These are phyloP conservation scores for Aspergillus coremiiformis DNA, from an alignment of 495 filamentous ascomycete genomes.

Conservation along the genomic window DNA sequence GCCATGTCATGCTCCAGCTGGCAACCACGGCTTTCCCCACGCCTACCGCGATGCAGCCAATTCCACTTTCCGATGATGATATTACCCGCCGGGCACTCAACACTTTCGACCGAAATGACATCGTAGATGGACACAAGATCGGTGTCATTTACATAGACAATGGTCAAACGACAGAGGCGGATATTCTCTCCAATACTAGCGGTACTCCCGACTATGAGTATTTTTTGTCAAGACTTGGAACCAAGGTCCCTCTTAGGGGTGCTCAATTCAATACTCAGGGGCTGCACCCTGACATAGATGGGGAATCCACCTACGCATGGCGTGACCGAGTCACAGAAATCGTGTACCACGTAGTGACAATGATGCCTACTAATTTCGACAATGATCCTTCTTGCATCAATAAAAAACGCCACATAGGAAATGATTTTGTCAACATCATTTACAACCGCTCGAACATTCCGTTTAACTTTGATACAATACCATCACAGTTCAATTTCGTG, in stretches of 20 bases:
- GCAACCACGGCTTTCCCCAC: conserved; percentile 56
- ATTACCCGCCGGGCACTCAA: conserved; percentile 66
- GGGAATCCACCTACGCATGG: conserved; percentile 84
- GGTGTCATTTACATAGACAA: conserved; percentile 88
- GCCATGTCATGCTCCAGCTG: conserved; percentile 76
- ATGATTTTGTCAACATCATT: conserved; percentile 96
- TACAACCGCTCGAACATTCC: conserved; percentile 89
- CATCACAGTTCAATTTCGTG: conserved; percentile 88
- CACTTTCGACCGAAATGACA: conserved; percentile 77
- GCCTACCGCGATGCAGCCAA: conserved; percentile 59
- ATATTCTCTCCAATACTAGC: conserved; percentile 76
- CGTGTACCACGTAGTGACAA: conserved; percentile 88
- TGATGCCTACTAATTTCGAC: conserved; percentile 86
- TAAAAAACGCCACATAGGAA: conserved; percentile 95
- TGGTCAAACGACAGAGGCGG: conserved; percentile 68
- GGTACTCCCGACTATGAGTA: conserved; percentile 80
- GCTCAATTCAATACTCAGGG: conserved; percentile 91
- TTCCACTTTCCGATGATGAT: conserved; percentile 78
- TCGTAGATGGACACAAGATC: conserved; percentile 91
- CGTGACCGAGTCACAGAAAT: conserved; percentile 90
- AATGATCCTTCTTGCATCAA: conserved; percentile 64
- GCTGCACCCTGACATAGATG: conserved; percentile 77
- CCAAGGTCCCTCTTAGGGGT: conserved; percentile 66
- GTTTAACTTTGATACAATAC: conserved; percentile 87
- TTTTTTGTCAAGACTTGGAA: conserved; percentile 74